phyloP scores from a whole-genome alignment of 1,284 basidiomycete genomes.

The Erythrobasidium hasegawianum region DNA sequence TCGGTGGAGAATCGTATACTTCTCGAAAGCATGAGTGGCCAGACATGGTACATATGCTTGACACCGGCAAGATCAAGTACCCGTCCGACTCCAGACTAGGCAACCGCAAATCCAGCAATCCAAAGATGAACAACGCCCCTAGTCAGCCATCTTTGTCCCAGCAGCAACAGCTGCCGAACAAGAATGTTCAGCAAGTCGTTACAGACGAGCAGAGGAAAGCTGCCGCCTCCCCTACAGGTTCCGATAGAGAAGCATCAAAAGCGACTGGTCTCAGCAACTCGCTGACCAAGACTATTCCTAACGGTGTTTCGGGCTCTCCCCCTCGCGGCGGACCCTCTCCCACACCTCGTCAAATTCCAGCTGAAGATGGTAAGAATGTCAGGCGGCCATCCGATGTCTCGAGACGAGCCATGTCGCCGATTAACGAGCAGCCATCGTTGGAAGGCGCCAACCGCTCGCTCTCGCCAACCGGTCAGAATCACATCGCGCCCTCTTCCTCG shows the following conservation, averaged over 20 bases:
- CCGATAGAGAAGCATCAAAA: slow-evolving; percentile 19
- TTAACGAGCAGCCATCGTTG: slow-evolving; percentile 54
- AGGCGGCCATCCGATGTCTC: slow-evolving; percentile 45
- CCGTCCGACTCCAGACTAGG: slow-evolving; percentile 58
- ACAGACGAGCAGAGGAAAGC: slow-evolving; percentile 22
- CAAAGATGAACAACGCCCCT: slow-evolving; percentile 36
- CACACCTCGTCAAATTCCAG: neutral
- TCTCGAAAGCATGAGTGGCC: slow-evolving; percentile 56
- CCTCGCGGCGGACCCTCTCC: slow-evolving; percentile 12
- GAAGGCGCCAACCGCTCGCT: slow-evolving; percentile 12
- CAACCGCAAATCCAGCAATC: slow-evolving; percentile 45
- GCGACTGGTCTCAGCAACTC: slow-evolving; percentile 2
- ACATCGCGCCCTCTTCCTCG: neutral
- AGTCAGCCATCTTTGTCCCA: slow-evolving; percentile 8
- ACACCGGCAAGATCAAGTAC: slow-evolving; percentile 94
- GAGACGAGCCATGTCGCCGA: slow-evolving; percentile 48
- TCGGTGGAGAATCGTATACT: slow-evolving; percentile 88
- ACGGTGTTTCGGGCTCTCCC: slow-evolving; percentile 14
- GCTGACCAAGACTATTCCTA: neutral
- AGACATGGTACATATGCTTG: slow-evolving; percentile 77
- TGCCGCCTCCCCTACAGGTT: slow-evolving; percentile 21
- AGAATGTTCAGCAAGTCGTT: slow-evolving; percentile 11
- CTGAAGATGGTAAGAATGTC: slow-evolving; percentile 3
- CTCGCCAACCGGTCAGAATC: slow-evolving; percentile 9
- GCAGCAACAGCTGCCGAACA: slow-evolving; percentile 28